Evolutionary conservation across 2,329 filamentous ascomycete species (phyloP), one percentile per base, ranked within the genome.

Genomic region (Phialophora verrucosa): DNA sequence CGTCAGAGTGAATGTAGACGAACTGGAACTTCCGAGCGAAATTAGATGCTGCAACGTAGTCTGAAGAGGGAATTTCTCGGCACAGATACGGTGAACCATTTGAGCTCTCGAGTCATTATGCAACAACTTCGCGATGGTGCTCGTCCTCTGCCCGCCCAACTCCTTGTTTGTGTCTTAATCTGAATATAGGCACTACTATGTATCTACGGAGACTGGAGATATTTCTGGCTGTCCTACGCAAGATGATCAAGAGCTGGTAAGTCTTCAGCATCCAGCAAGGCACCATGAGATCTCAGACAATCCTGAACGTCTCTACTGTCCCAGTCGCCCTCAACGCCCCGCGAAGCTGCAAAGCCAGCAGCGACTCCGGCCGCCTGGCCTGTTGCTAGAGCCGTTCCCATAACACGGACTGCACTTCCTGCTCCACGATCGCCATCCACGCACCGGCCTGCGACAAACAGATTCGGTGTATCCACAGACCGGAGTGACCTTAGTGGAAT

Each of bases 391-490:
- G 63, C 63, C 0, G 58, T 62, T 35, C 63, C 63, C 58, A 65
- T 61, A n/a, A 65, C 63, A 3, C 63, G 49, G 23, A 65, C 47
- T 2, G 63, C 63, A 51, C 63, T 65, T 6, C 27, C 23, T 25
- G 63, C 63, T 1, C 17, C 57, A 17, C 49, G 58, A 31, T 65
- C 63, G 11, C 63, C 63, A 55, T 65, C 63, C 4, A 57, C 53
- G 31, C 63, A 65, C 14, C 63, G 63, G 8, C 63, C 63, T 35
- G 63, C 63, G 17, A 50, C 53, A 31, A 51, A 65, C 12, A 65
- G 51, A 50, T 65, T 65, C 4, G 51, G 38, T 10, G 63, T 65
- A 44, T 65, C 58, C 10, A 61, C 27, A 17, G 31, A 49, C 10
- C 42, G 58, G 6, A 65, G 32, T 17, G 42, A 62, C 4, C 63